Conservation (phyloP, 164 flowering plant species). For the grape (Vitis vinifera) region ASM3070453v1 NC_081810.1:3522501-3523000, state of each 20-base stretch:
- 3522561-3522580: slow-evolving; percentile 25
- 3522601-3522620: slow-evolving; percentile 50
- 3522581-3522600: slow-evolving; percentile 38
- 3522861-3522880: slow-evolving; percentile 41
- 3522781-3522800: background rate
- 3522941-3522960: slow-evolving; percentile 65
- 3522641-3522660: slow-evolving; percentile 64
- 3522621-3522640: slow-evolving; percentile 51
- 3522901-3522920: slow-evolving; percentile 69
- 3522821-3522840: background rate
- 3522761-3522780: slow-evolving; percentile 70
- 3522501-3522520: background rate
- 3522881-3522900: slow-evolving; percentile 79
- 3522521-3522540: background rate
- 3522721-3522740: slow-evolving; percentile 88
- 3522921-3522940: slow-evolving; percentile 74
- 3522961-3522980: slow-evolving; percentile 81
- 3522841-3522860: background rate
- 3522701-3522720: slow-evolving; percentile 85
- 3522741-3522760: slow-evolving; percentile 85
- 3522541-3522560: background rate
- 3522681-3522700: slow-evolving; percentile 50
- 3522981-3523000: slow-evolving; percentile 50
- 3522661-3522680: slow-evolving; percentile 75
- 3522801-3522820: background rate